Conservation (phyloP, 306 rosid genomes). For the Elaeagnus macrophylla region DNA sequence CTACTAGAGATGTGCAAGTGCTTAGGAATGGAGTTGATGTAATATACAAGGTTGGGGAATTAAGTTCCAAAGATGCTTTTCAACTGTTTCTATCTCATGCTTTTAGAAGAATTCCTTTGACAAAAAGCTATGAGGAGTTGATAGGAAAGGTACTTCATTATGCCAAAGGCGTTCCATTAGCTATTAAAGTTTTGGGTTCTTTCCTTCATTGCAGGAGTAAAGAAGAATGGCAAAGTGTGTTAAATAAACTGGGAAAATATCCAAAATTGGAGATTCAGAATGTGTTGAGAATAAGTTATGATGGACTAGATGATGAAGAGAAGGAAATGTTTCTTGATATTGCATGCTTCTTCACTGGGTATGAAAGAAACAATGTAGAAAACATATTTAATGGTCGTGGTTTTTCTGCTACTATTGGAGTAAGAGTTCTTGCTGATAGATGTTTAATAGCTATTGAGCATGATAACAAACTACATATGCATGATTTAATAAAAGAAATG, state of each 20-base stretch:
- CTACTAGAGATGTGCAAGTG: background rate
- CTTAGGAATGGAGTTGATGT: background rate
- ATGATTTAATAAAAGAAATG: conserved; percentile 23
- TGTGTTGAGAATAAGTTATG: background rate
- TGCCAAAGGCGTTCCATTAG: background rate
- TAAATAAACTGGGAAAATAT: no score
- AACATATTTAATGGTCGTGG: conserved; percentile 20
- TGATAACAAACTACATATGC: conserved; percentile 17
- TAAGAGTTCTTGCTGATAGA: conserved; percentile 17
- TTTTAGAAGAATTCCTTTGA: no score
- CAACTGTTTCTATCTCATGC: no score
- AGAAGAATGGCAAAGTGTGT: background rate
- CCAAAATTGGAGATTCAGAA: background rate
- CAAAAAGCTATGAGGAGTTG: background rate
- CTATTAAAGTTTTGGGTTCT: background rate
- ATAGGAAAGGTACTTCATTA: background rate
- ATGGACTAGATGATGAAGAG: background rate
- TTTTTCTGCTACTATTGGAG: conserved; percentile 13
- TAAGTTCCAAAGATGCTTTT: no score
- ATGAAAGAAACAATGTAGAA: background rate
- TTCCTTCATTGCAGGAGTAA: background rate
- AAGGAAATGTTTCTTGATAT: background rate
- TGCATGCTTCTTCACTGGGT: background rate
- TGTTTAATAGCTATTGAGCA: conserved; percentile 14
- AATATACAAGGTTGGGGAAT: background rate